Percentiles rank a stretch among this genome's conserved stretches.
These are phyloP conservation scores for Carallia pectinifolia DNA, from an alignment of 345 rosid genomes.

Conservation along the genomic window DNA sequence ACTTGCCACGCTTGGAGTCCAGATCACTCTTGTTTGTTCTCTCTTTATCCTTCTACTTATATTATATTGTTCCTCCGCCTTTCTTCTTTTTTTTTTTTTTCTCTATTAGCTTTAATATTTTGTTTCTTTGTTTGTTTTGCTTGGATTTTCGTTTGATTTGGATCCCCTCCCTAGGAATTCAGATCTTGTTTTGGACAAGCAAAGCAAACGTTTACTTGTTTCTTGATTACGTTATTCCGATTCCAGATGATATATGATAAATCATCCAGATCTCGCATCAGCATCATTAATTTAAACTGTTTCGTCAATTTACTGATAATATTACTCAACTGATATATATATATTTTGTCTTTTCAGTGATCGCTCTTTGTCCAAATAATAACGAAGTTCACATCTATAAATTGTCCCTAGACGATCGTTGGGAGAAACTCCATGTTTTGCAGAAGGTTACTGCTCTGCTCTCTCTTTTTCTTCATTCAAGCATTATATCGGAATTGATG, in stretches of 20 bases:
- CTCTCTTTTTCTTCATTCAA: no score
- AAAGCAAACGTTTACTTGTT: no score
- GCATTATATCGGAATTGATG: not conserved
- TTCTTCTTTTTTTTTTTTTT: slow-evolving; percentile 3
- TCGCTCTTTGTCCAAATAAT: slow-evolving; percentile 88
- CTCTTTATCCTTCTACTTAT: not conserved
- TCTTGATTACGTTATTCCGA: no score
- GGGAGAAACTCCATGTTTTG: slow-evolving; percentile 89
- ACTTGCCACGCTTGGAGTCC: slow-evolving; percentile 99
- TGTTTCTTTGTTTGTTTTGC: not conserved
- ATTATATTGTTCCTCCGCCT: not conserved
- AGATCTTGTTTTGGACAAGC: no score
- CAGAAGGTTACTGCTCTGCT: slow-evolving; percentile 45
- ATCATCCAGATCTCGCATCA: not conserved
- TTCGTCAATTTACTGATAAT: not conserved
- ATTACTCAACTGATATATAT: not conserved
- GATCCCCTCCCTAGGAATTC: no score
- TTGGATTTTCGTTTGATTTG: not conserved
- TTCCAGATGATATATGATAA: not conserved
- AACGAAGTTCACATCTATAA: slow-evolving; percentile 91
- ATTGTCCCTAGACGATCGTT: slow-evolving; percentile 55
- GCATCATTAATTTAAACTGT: no score
- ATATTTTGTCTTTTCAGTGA: slow-evolving; percentile 54
- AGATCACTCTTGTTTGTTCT: slow-evolving; percentile 81
- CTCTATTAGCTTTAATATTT: no score